Percentiles rank a stretch among this genome's conserved stretches.
Evolutionary conservation across 2,329 filamentous ascomycete species (phyloP).

Genomic region (Colletotrichum sp.): DNA sequence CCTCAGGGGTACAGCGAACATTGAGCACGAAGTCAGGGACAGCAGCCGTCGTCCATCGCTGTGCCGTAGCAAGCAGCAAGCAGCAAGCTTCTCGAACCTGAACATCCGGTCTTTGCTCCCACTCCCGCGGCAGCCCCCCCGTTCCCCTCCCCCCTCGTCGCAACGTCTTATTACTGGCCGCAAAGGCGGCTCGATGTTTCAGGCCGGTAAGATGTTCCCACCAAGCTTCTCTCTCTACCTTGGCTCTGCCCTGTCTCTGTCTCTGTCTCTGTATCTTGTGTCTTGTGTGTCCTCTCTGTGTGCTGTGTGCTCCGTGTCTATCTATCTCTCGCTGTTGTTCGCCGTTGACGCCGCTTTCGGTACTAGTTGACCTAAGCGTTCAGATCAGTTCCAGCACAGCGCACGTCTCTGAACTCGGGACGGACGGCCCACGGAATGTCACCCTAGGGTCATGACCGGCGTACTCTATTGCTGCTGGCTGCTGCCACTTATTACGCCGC

Average conservation of each 20-base stretch:
- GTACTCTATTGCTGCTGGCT: not conserved
- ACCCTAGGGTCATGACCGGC: not conserved
- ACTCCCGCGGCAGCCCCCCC: not conserved
- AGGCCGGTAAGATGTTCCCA: conserved; percentile 21
- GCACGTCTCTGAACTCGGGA: conserved; percentile 3
- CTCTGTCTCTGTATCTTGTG: not conserved
- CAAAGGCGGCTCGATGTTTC: conserved; percentile 14
- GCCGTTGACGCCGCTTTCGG: not conserved
- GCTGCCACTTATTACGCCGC: not conserved
- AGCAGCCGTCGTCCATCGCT: not conserved
- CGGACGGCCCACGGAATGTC: not conserved
- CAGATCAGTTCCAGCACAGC: not conserved
- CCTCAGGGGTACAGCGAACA: not conserved
- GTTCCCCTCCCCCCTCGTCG: not conserved
- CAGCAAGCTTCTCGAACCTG: conserved; percentile 9
- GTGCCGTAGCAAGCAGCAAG: not conserved
- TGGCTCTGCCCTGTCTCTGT: not conserved
- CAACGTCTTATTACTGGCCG: not conserved
- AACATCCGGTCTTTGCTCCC: conserved; percentile 10
- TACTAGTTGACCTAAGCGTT: not conserved
- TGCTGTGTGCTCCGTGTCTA: not conserved
- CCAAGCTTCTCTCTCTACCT: conserved; percentile 1
- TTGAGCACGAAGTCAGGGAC: not conserved
- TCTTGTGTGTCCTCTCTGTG: not conserved
- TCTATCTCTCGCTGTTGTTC: not conserved